Evolutionary conservation across 225 moss, liverwort and hornwort genomes (phyloP), one percentile per base, ranked within the genome.

Genomic region (Rhytidiadelphus loreus): DNA sequence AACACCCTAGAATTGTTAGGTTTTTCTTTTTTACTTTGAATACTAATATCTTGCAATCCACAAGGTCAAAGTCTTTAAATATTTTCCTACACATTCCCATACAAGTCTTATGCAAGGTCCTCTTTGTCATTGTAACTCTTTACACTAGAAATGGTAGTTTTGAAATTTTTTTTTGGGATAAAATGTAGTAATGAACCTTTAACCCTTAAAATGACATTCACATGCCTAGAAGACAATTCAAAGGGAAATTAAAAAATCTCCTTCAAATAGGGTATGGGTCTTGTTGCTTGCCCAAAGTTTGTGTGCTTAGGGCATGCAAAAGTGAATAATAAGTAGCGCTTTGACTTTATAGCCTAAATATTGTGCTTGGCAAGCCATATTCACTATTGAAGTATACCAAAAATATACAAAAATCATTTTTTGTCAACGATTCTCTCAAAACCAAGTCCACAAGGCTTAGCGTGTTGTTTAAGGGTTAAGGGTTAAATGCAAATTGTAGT

Each of bases 391-490:
- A 30, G 30, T 48, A 74, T 50, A 19, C 12, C 4, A 30, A 19
- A 19, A 18, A 32, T 30, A 19, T 30, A 3, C 7, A 19, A 30
- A 29, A 30, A 30, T 12, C 1, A 6, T 48, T 30, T 46, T 74
- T 71, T 28, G 3, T 32, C 32, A 48, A 74, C 4, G 0, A 74
- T 74, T 43, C 19, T 48, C 2, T 74, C 30, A 30, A 48, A 74
- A 19, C 2, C 48, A 74, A 74, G 7, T 7, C 2, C 0, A 0
- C 11, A 0, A 1, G 5, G 2, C 19, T 30, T 19, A 18, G 7
- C 10, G 4, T 48, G 12, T 18, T 0, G 0, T 20, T 30, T 10
- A 33, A 21, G 0, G 3, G 0, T 21, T 46, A 46, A 74, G 7
- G 1, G 0, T 32, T 20, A 75, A 21, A 21, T 33, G 5, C 21